Evolutionary conservation across 306 rosid genomes (phyloP).

Genomic region (Vachellia pachyceras): DNA sequence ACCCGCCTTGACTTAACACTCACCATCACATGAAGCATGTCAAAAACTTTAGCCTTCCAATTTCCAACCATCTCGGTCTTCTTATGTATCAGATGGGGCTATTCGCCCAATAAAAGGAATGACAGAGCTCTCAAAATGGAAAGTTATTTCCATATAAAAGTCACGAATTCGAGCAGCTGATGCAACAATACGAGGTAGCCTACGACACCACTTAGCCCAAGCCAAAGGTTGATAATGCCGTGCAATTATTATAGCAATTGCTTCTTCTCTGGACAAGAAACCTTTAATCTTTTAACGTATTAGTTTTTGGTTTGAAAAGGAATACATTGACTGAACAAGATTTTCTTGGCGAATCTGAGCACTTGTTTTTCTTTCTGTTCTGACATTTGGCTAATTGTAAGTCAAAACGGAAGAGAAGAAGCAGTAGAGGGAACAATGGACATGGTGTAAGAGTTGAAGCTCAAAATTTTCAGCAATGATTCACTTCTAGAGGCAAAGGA

Average conservation of each 20-base stretch:
- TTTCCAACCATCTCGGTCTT: conserved; percentile 93
- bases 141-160: conserved; percentile 97
- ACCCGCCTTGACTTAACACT: conserved; percentile 98
- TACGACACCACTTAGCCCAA: conserved; percentile 99
- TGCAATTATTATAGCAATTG: conserved; percentile 90
- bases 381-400: no score
- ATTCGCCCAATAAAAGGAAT: conserved; percentile 96
- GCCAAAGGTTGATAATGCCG: conserved; percentile 91
- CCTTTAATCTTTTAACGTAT: no score
- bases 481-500: no score
- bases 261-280: conserved; percentile 96
- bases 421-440: no score
- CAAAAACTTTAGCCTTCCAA: conserved; percentile 97
- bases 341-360: no score
- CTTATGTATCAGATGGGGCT: conserved; percentile 98
- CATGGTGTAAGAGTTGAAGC: no score
- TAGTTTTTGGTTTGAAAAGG: no score
- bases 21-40: conserved; percentile 98
- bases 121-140: conserved; percentile 98
- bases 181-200: conserved; percentile 95
- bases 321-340: no score
- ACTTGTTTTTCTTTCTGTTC: no score
- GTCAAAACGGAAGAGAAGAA: no score
- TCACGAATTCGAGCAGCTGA: conserved; percentile 92
- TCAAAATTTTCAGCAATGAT: no score